Evolutionary conservation across 192 early-diverging fungal species (phyloP), one percentile per base, ranked within the genome.

Genomic region (Jimgerdemannia flammicorona): DNA sequence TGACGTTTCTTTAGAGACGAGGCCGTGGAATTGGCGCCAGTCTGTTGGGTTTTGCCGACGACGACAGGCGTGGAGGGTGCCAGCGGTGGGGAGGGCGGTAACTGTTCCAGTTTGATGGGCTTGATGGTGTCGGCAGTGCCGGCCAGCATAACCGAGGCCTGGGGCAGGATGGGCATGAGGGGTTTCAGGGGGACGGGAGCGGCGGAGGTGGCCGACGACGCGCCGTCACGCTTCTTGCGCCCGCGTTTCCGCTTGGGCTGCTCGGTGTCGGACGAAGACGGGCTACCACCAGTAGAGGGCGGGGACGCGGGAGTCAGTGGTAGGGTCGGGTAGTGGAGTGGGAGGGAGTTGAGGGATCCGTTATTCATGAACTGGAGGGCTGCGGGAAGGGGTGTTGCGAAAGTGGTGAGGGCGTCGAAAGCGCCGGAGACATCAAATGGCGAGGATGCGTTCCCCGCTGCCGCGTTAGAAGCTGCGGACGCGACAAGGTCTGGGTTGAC

Each of bases 21-120:
- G 29, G 29, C 29, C 1, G 1, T 79, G 64, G 71, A 73, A 59
- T 80, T 44, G 59, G 70, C 43, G 78, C 20, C 29, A 70, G 40
- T 39, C 11, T 20, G 14, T 40, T 18, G 29, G 41, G 39, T 3
- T 73, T 10, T 64, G 72, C 44, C 63, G 72, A 49, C 64, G 70
- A 40, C 40, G 73, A 18, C 8, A 54, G 69, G 64, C 40, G 72
- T 41, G 3, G 69, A 66, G 67, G 78, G 76, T 3, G 74, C 70
- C 3, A 72, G 64, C 8, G 72, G 64, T 66, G 80, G 73, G 65
- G 74, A 71, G 0, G 81, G 79, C 44, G 76, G 82, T 59, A 81
- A 77, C 14, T 79, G 74, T 3, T 79, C 75, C 68, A 81, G 80
- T 20, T 80, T 75, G n/a, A 79, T 77, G 39, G 78, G 74, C 29